Evolutionary conservation across 1,139 yeast species (phyloP), one percentile per base, ranked within the genome.

Genomic region (Suhomyces kunorum): DNA sequence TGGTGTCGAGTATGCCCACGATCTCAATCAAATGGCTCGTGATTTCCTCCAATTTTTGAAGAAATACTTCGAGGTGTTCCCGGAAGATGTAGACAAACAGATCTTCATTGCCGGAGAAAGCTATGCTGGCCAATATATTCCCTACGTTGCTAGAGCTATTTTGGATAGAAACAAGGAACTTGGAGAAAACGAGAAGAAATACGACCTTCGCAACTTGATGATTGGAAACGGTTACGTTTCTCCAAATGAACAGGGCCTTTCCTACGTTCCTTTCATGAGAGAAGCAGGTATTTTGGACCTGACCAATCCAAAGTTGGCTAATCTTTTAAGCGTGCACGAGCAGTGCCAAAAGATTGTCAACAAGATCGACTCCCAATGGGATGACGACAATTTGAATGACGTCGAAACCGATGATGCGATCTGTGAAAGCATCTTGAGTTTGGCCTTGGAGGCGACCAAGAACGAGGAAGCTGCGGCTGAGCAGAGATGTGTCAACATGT

Each of bases 151-250:
- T 0, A 66, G 76, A 34, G 81, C 79, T 1, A 73, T 90, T 13
- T 53, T 80, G 39, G 65, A 75, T 2, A 61, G 75, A 36, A 80
- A 81, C 55, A 61, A 65, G 34, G 51, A 64, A 6, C 22, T 43
- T 17, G 34, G 33, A 8, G 32, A 31, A n/a, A 44, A 59, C 5
- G 43, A 47, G 1, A 52, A 50, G 1, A 17, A 15, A 4, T 65
- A 77, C 47, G 69, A 82, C 42, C 58, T 90, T 42, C 71, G 76
- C 46, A 92, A 90, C 0, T 57, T 87, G n/a, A 51, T 89, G 49
- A 84, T 92, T 43, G 98, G 98, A 8, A 92, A 92, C 63, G 98
- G 97, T 1, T 92, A 96, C 96, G 80, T 92, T n/a, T 90, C 89
- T 28, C 97, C 98, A 1, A 78, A 81, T 47, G 76, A 78, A 38